Base-by-base conservation (phyloP, 2,329 filamentous ascomycete species). In the Cordyceps javanica region DNA sequence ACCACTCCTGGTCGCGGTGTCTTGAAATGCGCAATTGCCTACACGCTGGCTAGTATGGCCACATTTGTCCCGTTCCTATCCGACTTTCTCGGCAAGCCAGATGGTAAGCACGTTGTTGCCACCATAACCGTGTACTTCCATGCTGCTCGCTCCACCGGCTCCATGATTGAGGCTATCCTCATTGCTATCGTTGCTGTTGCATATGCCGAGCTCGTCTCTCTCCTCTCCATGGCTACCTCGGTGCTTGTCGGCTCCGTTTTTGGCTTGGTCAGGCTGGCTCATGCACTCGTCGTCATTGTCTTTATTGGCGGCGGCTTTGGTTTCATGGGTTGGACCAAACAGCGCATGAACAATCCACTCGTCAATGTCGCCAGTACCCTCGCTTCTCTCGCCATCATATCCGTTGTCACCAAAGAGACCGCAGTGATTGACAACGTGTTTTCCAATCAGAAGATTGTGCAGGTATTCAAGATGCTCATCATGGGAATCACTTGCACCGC, bases 111-210 rank as follows among this genome's bases (percentile, higher is more conserved):
- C 72, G 86, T 95, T 67, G 90, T 95, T 57, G 90, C 90, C 38
- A 96, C 91, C 3, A 86, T 96, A 56, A 92, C 89, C 0, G 91
- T 96, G 7, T 96, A 95, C 68, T 96, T 96, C 67, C 90, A 96
- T 69, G 90, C 91, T 2, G 88, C 90, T 1, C 80, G 91, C 59
- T 89, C 89, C 19, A 82, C 86, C 21, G 91, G 91, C 1, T 91
- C 88, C 65, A 95, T 96, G 90, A 82, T 89, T 59, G 88, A 95
- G 70, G 91, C 90, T 2, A 82, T 87, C 13, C 74, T 91, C 39
- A 83, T 92, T 54, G 88, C 90, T 5, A 73, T 88, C 32, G 78
- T 88, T 16, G 90, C 90, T 1, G 88, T 95, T 61, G 73, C 84
- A 36, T 96, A 95, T 55, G 69, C 69, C 39, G 66, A 69, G 46